Evolutionary conservation across 2,329 filamentous ascomycete species (phyloP).

Genomic region (Penicillium sumatraense): DNA sequence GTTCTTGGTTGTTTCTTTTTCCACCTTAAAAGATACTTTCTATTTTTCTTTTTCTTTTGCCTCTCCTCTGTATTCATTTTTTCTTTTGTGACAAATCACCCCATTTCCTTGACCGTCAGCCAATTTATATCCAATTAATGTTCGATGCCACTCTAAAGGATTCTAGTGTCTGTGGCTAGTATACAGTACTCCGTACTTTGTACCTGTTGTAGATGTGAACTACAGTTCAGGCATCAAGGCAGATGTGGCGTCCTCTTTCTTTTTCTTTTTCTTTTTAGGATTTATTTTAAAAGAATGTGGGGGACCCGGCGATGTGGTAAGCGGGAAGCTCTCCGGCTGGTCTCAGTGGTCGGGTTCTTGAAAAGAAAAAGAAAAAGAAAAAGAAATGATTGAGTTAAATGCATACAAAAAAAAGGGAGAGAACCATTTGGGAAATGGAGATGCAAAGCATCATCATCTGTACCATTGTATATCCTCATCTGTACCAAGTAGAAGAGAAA

Average conservation of each 20-base stretch:
- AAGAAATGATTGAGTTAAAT: background rate
- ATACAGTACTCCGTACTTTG: too few relatives aligned
- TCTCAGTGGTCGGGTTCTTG: background rate
- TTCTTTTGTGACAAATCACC: background rate
- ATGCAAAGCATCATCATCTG: background rate
- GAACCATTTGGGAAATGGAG: background rate
- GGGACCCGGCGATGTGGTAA: conserved; percentile 18
- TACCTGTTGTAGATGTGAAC: background rate
- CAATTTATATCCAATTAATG: too few relatives aligned
- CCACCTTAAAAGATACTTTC: too few relatives aligned
- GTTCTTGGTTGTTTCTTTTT: background rate
- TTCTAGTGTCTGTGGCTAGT: too few relatives aligned
- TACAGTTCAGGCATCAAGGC: conserved; percentile 1
- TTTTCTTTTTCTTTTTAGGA: too few relatives aligned
- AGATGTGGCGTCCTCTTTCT: background rate
- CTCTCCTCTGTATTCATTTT: too few relatives aligned
- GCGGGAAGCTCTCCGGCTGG: conserved; percentile 24
- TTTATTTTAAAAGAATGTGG: conserved; percentile 4
- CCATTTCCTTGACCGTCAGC: background rate
- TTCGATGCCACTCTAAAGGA: too few relatives aligned
- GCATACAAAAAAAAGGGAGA: background rate
- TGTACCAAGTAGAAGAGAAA: background rate
- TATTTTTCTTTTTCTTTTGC: too few relatives aligned
- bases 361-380: background rate
- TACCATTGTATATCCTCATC: too few relatives aligned